phyloP scores from a whole-genome alignment of 75 land plant genomes.

The Pseudotsuga menziesii region DNA sequence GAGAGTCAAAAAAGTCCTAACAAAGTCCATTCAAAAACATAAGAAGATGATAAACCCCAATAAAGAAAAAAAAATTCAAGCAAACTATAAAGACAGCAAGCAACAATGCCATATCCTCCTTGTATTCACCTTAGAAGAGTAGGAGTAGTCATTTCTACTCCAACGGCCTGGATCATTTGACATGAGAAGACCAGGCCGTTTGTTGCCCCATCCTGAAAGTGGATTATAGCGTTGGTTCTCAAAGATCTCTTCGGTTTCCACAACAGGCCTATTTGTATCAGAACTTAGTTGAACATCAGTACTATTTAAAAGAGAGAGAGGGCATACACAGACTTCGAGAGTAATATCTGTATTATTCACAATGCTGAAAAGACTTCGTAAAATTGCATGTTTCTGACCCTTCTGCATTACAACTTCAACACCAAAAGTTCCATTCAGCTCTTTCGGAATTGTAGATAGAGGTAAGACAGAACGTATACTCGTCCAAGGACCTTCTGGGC shows the following conservation, averaged over 20 bases:
- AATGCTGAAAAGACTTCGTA: conserved; percentile 74
- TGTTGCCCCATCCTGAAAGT: conserved; percentile 70
- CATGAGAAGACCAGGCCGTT: conserved; percentile 38
- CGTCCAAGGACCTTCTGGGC: conserved; percentile 75
- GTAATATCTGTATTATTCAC: conserved; percentile 70
- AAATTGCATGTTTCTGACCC: conserved; percentile 71
- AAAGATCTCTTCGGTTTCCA: conserved; percentile 56
- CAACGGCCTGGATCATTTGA: conserved; percentile 73
- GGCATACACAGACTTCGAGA: conserved; percentile 63
- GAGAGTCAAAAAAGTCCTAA: conserved; percentile 72
- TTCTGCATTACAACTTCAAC: conserved; percentile 76
- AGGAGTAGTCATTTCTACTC: conserved; percentile 71
- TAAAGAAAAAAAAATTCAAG: neutral
- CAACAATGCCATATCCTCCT: neutral
- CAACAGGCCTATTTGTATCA: conserved; percentile 14
- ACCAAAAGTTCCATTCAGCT: conserved; percentile 52
- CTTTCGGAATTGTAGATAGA: conserved; percentile 61
- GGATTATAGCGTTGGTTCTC: conserved; percentile 82
- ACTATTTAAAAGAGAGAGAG: conserved; percentile 26
- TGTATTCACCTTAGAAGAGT: conserved; percentile 40
- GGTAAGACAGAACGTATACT: conserved; percentile 62
- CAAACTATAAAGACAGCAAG: neutral
- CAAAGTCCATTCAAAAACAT: conserved; percentile 41
- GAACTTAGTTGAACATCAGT: conserved; percentile 14
- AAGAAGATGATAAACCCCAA: too few species aligned